A percentile compares a stretch with the other conserved stretches of the same genome.
phyloP scores from a whole-genome alignment of 2,329 filamentous ascomycete genomes.

The Trichoderma sp. region DNA sequence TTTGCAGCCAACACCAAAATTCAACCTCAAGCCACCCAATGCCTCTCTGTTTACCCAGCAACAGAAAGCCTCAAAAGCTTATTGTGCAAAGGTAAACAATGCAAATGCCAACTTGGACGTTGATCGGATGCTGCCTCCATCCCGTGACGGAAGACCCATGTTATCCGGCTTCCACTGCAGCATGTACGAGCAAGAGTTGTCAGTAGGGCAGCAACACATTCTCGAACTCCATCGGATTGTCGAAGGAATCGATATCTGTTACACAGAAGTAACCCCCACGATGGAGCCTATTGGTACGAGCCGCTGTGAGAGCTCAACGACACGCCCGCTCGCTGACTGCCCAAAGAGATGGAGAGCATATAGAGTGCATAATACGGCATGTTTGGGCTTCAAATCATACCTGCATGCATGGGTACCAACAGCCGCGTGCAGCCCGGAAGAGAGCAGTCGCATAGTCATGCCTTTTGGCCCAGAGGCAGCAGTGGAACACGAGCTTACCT shows the following conservation, averaged over 20 bases:
- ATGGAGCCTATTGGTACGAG: conserved; percentile 13
- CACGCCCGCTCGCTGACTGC: conserved; percentile 5
- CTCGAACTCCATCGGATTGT: background rate
- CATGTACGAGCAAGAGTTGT: background rate
- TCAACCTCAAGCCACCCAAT: background rate
- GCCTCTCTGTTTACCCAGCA: background rate
- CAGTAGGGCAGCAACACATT: conserved; percentile 21
- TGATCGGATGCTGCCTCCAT: conserved; percentile 10
- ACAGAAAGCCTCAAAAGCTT: no score
- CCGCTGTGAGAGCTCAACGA: background rate
- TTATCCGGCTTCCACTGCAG: background rate
- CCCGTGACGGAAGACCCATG: conserved; percentile 15
- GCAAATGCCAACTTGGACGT: no score
- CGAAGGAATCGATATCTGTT: conserved; percentile 1
- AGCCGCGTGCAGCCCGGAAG: background rate
- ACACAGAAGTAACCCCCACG: conserved; percentile 24
- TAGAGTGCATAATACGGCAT: background rate
- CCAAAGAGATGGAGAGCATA: background rate
- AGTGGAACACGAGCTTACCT: background rate
- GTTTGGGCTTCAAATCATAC: conserved; percentile 13
- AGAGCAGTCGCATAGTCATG: background rate
- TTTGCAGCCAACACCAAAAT: background rate
- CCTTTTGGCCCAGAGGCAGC: background rate
- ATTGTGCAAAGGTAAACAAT: no score
- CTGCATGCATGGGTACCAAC: background rate